Evolutionary conservation across 2,329 filamentous ascomycete genomes (phyloP).

Genomic region (Botrytis fragariae): DNA sequence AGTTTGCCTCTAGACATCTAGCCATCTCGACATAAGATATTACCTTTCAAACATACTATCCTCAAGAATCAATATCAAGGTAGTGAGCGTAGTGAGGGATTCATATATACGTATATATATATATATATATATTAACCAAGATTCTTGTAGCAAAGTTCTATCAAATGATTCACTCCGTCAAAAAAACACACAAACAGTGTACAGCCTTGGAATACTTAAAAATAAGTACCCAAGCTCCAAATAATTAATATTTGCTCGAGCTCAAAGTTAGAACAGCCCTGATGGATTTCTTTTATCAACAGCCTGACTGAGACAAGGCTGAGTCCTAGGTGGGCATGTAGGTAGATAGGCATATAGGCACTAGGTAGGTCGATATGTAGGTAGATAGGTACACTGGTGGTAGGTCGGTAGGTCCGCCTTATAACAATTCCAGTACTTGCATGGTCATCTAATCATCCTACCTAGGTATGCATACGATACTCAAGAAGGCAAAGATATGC

Average conservation of each 20-base stretch:
- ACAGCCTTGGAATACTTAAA: background rate
- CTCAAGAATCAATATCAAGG: background rate
- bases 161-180: background rate
- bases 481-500: background rate
- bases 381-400: background rate
- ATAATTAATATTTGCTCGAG: background rate
- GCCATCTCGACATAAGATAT: background rate
- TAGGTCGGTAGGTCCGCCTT: background rate
- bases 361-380: background rate
- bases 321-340: background rate
- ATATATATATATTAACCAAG: too few species aligned
- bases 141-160: background rate
- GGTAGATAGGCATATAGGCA: background rate
- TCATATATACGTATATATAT: background rate
- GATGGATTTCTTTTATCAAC: background rate
- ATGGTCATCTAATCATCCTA: background rate
- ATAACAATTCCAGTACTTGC: background rate
- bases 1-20: too few species aligned
- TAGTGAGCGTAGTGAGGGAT: background rate
- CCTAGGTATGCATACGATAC: background rate
- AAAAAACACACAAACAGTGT: background rate
- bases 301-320: background rate
- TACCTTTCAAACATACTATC: background rate
- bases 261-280: background rate
- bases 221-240: background rate